These are phyloP conservation scores for Stemphylium lycopersici DNA, from an alignment of 2,329 filamentous ascomycete genomes.

Conservation along the genomic window DNA sequence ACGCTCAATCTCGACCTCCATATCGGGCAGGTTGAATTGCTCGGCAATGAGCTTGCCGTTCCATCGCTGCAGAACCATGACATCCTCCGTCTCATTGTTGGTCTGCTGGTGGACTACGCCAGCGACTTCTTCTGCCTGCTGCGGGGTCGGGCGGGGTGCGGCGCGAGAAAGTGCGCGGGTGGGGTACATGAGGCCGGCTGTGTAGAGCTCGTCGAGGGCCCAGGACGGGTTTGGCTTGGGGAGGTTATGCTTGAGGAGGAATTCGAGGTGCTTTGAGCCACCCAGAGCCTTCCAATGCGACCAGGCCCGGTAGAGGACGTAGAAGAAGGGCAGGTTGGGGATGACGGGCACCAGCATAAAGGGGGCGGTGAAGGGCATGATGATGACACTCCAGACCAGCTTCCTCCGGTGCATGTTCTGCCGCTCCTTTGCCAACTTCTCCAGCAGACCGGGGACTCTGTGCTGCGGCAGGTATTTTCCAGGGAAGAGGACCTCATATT, in stretches of 20 bases:
- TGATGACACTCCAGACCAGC: slow-evolving; percentile 72
- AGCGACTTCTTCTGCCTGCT: slow-evolving; percentile 49
- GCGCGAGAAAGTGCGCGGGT: slow-evolving; percentile 49
- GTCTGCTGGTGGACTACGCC: slow-evolving; percentile 48
- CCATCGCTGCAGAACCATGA: slow-evolving; percentile 58
- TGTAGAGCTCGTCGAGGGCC: slow-evolving; percentile 77
- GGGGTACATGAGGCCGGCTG: slow-evolving; percentile 55
- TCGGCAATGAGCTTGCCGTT: slow-evolving; percentile 60
- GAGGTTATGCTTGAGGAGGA: slow-evolving; percentile 76
- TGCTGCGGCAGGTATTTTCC: slow-evolving; percentile 68
- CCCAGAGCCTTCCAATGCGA: slow-evolving; percentile 66
- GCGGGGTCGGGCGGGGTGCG: slow-evolving; percentile 43
- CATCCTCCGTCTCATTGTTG: slow-evolving; percentile 51
- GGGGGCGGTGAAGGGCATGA: slow-evolving; percentile 74
- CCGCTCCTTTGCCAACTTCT: slow-evolving; percentile 76
- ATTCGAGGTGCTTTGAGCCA: slow-evolving; percentile 84
- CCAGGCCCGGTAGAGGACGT: slow-evolving; percentile 83
- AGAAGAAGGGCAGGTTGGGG: slow-evolving; percentile 96
- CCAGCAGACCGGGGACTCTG: slow-evolving; percentile 69
- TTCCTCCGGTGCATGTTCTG: slow-evolving; percentile 77
- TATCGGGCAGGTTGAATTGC: slow-evolving; percentile 55
- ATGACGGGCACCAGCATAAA: slow-evolving; percentile 84
- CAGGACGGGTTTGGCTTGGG: slow-evolving; percentile 69
- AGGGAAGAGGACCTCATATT: slow-evolving; percentile 79
- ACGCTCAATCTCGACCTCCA: slow-evolving; percentile 61